Conservation (phyloP, 2,329 filamentous ascomycete genomes). For the Blastomyces gilchristii region DNA sequence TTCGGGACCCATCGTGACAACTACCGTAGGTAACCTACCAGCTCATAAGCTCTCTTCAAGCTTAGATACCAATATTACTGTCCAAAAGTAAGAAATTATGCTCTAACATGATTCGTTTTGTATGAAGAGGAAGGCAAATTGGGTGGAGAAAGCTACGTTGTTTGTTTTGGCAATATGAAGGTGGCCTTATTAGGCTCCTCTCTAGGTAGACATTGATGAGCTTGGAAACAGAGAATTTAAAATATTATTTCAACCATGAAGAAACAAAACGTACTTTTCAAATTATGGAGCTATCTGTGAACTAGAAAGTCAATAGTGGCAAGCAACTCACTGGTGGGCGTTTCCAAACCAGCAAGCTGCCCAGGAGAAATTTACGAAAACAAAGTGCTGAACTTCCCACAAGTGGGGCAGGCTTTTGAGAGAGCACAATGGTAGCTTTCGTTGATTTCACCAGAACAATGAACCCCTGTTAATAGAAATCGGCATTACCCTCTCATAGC, state of each 20-base stretch:
- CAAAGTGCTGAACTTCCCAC: neutral
- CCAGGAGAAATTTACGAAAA: neutral
- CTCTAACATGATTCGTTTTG: neutral
- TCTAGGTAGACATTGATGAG: neutral
- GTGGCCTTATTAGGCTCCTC: neutral
- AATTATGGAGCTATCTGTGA: conserved; percentile 2
- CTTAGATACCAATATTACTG: neutral
- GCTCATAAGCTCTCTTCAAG: neutral
- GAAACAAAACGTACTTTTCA: neutral
- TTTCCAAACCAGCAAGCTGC: neutral
- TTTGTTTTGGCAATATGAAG: neutral
- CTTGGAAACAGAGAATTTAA: neutral
- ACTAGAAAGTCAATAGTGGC: neutral
- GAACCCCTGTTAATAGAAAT: neutral
- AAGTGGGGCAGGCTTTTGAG: neutral
- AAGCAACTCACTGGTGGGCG: neutral
- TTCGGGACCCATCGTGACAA: neutral
- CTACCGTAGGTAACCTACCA: neutral
- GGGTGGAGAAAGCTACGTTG: neutral
- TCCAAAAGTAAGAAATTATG: neutral
- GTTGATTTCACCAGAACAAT: neutral
- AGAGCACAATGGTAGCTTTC: neutral
- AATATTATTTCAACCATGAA: neutral
- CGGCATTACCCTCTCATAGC: neutral
- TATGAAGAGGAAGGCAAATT: neutral